Conservation (phyloP, 306 rosid genomes). For the Cicer chorassanicum region DNA sequence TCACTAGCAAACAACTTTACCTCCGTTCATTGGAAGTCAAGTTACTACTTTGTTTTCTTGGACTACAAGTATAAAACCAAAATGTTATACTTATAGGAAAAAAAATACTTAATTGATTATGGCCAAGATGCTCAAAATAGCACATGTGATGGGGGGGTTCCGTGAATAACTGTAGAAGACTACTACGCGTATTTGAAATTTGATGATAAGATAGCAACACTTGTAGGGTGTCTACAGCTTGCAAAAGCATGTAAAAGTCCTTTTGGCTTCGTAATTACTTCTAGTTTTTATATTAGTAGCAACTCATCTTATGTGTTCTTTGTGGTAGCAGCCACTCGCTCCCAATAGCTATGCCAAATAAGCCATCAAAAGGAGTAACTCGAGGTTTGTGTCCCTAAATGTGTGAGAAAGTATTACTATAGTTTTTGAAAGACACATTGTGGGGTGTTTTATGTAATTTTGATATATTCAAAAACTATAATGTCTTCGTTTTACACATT, state of each 20-base stretch:
- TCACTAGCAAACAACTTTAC: not conserved
- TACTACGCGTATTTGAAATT: slow-evolving; percentile 41
- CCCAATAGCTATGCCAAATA: not conserved
- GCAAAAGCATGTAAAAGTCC: slow-evolving; percentile 36
- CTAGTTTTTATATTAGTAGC: not conserved
- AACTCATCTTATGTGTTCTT: slow-evolving; percentile 2
- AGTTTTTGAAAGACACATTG: too few species aligned
- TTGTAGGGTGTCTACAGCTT: slow-evolving; percentile 50
- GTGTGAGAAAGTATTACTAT: too few species aligned
- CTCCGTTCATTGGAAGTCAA: not conserved
- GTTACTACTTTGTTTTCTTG: not conserved
- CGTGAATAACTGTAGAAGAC: slow-evolving; percentile 38
- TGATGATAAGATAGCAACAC: slow-evolving; percentile 27
- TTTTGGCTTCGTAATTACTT: too few species aligned
- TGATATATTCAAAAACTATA: too few species aligned
- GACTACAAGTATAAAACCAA: slow-evolving; percentile 5
- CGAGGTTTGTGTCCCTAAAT: too few species aligned
- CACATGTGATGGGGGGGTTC: slow-evolving; percentile 22
- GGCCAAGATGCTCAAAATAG: slow-evolving; percentile 10
- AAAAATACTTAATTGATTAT: slow-evolving; percentile 13
- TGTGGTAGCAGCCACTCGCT: not conserved
- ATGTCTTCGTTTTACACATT: too few species aligned
- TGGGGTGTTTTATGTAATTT: too few species aligned
- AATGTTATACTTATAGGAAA: not conserved
- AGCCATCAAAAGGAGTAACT: not conserved